phyloP scores from a whole-genome alignment of 2,329 filamentous ascomycete species.

The Colletotrichum navitas region DNA sequence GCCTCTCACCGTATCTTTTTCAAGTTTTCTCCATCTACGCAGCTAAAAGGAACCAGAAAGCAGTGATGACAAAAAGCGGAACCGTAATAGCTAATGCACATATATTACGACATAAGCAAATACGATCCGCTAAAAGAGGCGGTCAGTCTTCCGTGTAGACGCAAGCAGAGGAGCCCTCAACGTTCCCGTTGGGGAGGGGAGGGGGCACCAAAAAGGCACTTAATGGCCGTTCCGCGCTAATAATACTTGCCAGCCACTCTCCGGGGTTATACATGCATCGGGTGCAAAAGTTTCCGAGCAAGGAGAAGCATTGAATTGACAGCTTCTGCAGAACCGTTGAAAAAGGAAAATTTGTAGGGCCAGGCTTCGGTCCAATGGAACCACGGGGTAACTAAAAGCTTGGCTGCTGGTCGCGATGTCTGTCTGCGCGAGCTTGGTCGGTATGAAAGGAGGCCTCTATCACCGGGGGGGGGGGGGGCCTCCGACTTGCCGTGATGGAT shows the following conservation, averaged over 20 bases:
- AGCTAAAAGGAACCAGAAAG: no score
- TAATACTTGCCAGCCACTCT: slow-evolving; percentile 15
- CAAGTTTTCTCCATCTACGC: no score
- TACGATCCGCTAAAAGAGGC: no score
- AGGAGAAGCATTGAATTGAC: not conserved
- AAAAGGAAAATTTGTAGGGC: not conserved
- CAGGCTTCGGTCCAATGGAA: not conserved
- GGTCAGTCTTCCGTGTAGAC: no score
- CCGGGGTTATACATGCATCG: slow-evolving; percentile 11
- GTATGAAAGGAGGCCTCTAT: slow-evolving; percentile 4
- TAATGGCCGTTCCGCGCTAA: not conserved
- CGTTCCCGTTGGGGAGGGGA: no score
- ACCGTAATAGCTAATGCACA: no score
- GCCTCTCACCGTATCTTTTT: no score
- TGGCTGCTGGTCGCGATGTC: slow-evolving; percentile 13
- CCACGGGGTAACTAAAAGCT: not conserved
- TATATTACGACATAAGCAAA: no score
- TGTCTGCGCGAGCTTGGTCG: slow-evolving; percentile 12
- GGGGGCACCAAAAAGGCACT: no score
- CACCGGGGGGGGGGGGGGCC: no score
- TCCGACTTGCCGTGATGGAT: slow-evolving; percentile 12
- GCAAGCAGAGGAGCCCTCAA: no score
- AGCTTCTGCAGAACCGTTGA: not conserved
- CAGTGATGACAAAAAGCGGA: no score
- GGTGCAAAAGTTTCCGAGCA: slow-evolving; percentile 11